phyloP scores from a whole-genome alignment of 352 stramenopile species.

The Blastocystis sp. region DNA sequence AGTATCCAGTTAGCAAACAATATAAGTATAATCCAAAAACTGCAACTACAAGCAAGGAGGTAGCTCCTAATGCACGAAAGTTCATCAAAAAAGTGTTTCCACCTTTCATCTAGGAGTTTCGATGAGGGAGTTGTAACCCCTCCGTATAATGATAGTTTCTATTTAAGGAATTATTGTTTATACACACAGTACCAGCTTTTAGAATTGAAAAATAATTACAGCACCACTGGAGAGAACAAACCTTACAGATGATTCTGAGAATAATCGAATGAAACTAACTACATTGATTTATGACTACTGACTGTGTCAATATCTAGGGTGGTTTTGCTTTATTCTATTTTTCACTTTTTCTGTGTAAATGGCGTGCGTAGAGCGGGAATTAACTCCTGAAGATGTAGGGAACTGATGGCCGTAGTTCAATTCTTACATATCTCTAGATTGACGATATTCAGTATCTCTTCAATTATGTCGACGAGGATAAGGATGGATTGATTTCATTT shows the following conservation, averaged over 20 bases:
- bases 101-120: neutral
- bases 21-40: neutral
- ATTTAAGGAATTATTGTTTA: neutral
- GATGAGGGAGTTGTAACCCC: slow-evolving; percentile 9
- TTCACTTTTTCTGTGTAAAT: neutral
- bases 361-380: neutral
- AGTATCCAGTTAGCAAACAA: neutral
- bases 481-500: slow-evolving; percentile 36
- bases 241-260: no score
- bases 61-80: neutral
- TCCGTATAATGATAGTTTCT: neutral
- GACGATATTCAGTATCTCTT: slow-evolving; percentile 38
- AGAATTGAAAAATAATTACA: no score
- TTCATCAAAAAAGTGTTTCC: neutral
- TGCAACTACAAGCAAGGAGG: neutral
- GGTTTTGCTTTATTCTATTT: neutral
- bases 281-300: no score
- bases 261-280: no score
- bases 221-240: no score
- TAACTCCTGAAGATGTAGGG: neutral
- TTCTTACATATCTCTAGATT: neutral
- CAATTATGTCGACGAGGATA: slow-evolving; percentile 34
- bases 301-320: no score
- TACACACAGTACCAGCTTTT: no score
- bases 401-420: neutral